phyloP scores from a whole-genome alignment of 2,329 filamentous ascomycete species.

The Arthrobotrys sinensis region DNA sequence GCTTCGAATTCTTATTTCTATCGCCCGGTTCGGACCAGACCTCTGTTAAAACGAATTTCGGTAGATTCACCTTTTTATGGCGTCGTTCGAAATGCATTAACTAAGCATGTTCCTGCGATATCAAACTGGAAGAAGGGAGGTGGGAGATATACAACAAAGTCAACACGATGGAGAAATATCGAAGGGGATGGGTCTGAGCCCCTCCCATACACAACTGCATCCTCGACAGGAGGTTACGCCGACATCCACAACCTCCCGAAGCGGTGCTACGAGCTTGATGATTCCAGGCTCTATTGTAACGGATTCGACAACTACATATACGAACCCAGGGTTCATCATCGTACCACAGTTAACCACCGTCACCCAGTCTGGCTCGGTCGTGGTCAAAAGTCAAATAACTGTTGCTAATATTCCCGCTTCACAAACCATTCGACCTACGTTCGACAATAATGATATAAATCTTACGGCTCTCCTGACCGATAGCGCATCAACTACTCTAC shows the following conservation, averaged over 20 bases:
- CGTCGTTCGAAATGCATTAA: slow-evolving; percentile 34
- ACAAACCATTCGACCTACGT: slow-evolving; percentile 29
- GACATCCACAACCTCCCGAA: slow-evolving; percentile 7
- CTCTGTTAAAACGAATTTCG: slow-evolving; percentile 14
- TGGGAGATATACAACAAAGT: slow-evolving; percentile 47
- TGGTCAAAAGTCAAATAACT: slow-evolving; percentile 49
- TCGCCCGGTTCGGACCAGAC: neutral
- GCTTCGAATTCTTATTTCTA: slow-evolving; percentile 33
- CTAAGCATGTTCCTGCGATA: slow-evolving; percentile 49
- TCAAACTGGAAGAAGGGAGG: slow-evolving; percentile 43
- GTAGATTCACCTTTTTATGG: slow-evolving; percentile 25
- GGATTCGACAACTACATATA: slow-evolving; percentile 57
- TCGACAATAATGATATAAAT: slow-evolving; percentile 5
- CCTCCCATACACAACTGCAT: slow-evolving; percentile 7
- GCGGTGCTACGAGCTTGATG: slow-evolving; percentile 21
- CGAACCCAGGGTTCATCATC: slow-evolving; percentile 53
- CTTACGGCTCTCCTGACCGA: slow-evolving; percentile 44
- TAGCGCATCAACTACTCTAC: slow-evolving; percentile 15
- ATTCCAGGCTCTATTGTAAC: slow-evolving; percentile 34
- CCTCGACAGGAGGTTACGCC: slow-evolving; percentile 40
- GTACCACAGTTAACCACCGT: slow-evolving; percentile 48
- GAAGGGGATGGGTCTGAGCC: neutral
- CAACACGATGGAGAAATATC: slow-evolving; percentile 42
- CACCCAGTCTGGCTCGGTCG: slow-evolving; percentile 37
- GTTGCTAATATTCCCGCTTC: slow-evolving; percentile 33